A percentile compares a stretch with the other conserved stretches of the same genome.
Conservation (phyloP, 2,329 filamentous ascomycete genomes). For the Penicillium corylophilum region DNA sequence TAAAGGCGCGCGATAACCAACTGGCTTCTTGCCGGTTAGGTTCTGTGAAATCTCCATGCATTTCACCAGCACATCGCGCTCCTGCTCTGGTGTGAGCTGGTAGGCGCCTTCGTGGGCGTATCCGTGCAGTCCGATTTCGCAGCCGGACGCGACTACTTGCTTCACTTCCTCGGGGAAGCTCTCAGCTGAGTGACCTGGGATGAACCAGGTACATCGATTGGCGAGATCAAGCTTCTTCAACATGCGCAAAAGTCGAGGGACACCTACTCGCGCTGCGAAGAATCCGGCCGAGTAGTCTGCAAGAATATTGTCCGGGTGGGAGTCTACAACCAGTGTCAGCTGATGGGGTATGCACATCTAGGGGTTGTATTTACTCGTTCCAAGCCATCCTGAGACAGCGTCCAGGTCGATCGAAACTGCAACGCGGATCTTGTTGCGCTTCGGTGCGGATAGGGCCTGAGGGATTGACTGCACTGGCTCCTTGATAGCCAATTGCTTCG, state of each 20-base stretch:
- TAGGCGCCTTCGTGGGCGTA: conserved; percentile 71
- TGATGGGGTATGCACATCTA: neutral
- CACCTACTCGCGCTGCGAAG: conserved; percentile 58
- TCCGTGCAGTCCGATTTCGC: conserved; percentile 54
- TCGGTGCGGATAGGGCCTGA: conserved; percentile 4
- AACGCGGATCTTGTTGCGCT: conserved; percentile 19
- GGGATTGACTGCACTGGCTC: conserved; percentile 1
- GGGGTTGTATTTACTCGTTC: conserved; percentile 47
- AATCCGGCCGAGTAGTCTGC: conserved; percentile 58
- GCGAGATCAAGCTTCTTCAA: conserved; percentile 53
- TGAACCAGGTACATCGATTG: conserved; percentile 59
- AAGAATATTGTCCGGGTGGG: conserved; percentile 53
- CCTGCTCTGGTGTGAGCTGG: conserved; percentile 70
- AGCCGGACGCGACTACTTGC: conserved; percentile 53
- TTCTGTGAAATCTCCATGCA: conserved; percentile 70
- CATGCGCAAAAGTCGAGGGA: conserved; percentile 55
- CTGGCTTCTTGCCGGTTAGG: conserved; percentile 68
- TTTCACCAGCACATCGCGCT: conserved; percentile 71
- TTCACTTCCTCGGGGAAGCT: conserved; percentile 55
- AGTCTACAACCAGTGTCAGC: conserved; percentile 17
- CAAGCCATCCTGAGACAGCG: conserved; percentile 60
- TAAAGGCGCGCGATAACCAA: conserved; percentile 39
- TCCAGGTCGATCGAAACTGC: conserved; percentile 54
- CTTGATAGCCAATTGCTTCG: neutral
- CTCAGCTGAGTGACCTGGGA: conserved; percentile 60